Evolutionary conservation across 768 basidiomycete species (phyloP), one percentile per base, ranked within the genome.

Genomic region (Lactifluus volemus): DNA sequence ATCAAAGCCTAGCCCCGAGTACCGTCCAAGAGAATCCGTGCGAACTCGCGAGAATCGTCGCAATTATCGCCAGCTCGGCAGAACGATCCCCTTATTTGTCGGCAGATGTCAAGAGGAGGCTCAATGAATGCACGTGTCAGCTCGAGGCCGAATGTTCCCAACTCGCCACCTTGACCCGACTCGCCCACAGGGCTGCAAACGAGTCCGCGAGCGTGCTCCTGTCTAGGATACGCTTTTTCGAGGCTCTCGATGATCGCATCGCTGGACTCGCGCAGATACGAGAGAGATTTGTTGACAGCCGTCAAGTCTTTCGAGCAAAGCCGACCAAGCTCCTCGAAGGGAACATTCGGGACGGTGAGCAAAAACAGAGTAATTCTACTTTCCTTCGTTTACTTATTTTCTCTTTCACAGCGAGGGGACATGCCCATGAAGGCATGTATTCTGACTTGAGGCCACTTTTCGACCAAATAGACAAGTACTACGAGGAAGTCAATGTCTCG

Each of bases 141-240:
- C 61, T 62, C 21, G 61, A 58, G 0, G 56, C 61, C 30, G 61
- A 62, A 30, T 62, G 61, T 44, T 7, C 36, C 4, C 45, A 32
- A 10, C 29, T 53, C 21, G 15, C 0, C 19, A 42, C 52, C 4
- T n/a, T 62, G 21, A 41, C 29, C 5, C 45, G 41, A 5, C 61
- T 62, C 30, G 50, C 45, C 4, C 45, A 58, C 19, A 48, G 47
- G 15, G 56, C 61, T 1, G 45, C 56, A 0, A 21, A 41, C 9
- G 45, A 53, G 15, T 53, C 57, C 1, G 34, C 30, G 32, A 30
- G 49, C 32, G 61, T 63, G 49, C 17, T 63, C 21, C 52, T 11
- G 11, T 63, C 12, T 21, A 50, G 61, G 52, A 54, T 58, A 41
- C 52, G 15, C 11, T 63, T 63, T 32, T 58, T 52, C 8, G 48